Percentiles rank a stretch among this genome's conserved stretches.
Evolutionary conservation across 352 stramenopile species (phyloP).

Genomic region (Pythium utonaiense): DNA sequence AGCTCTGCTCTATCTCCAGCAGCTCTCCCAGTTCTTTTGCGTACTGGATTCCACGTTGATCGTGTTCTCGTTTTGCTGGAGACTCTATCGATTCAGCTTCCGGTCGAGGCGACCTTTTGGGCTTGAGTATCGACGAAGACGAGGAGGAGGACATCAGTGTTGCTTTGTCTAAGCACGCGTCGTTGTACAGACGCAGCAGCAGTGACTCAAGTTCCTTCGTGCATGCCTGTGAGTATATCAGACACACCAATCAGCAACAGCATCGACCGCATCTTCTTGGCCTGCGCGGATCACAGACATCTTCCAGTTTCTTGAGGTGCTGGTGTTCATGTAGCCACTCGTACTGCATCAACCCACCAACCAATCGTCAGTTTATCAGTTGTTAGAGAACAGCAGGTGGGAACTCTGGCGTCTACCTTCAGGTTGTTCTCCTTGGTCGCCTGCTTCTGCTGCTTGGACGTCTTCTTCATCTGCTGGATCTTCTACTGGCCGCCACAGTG

Average conservation of each 20-base stretch:
- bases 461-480: slow-evolving; percentile 64
- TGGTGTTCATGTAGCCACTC: slow-evolving; percentile 70
- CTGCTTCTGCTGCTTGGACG: slow-evolving; percentile 56
- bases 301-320: slow-evolving; percentile 60
- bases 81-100: slow-evolving; percentile 10
- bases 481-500: slow-evolving; percentile 26
- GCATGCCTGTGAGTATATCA: slow-evolving; percentile 45
- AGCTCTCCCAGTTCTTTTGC: slow-evolving; percentile 47
- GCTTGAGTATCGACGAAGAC: slow-evolving; percentile 17
- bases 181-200: slow-evolving; percentile 64
- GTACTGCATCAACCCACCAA: slow-evolving; percentile 42
- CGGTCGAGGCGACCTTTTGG: slow-evolving; percentile 13
- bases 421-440: slow-evolving; percentile 49
- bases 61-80: neutral
- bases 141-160: neutral
- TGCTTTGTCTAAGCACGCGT: slow-evolving; percentile 34
- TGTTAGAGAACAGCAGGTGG: no score
- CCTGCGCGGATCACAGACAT: no score
- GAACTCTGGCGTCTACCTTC: no score
- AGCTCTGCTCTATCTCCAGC: slow-evolving; percentile 43
- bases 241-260: no score
- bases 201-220: slow-evolving; percentile 63
- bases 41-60: slow-evolving; percentile 14
- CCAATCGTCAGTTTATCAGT: no score
- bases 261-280: no score